Conservation (phyloP, 768 basidiomycete species). For the Suillus hirtellus region DNA sequence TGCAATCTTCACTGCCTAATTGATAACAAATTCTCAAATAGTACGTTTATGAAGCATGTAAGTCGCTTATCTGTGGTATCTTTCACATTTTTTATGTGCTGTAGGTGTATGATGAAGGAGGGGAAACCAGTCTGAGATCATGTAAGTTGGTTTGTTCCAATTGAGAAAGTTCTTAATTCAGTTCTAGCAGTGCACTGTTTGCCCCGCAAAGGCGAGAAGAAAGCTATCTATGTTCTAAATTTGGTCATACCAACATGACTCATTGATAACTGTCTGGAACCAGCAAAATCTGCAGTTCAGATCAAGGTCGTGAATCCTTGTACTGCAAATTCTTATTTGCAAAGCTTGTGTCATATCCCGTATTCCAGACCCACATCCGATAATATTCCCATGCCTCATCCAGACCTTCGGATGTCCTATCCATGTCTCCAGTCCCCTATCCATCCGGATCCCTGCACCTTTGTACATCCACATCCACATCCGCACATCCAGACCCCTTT, state of each 20-base stretch:
- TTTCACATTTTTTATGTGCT: slow-evolving; percentile 9
- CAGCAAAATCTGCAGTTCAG: too few relatives aligned
- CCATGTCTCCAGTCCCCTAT: too few relatives aligned
- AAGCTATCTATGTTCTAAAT: slow-evolving; percentile 83
- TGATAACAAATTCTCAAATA: slow-evolving; percentile 62
- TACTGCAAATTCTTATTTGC: too few relatives aligned
- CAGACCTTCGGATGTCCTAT: too few relatives aligned
- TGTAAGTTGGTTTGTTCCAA: slow-evolving; percentile 16
- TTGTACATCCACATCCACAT: too few relatives aligned
- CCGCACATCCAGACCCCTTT: too few relatives aligned
- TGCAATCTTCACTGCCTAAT: slow-evolving; percentile 72
- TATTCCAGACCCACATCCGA: too few relatives aligned
- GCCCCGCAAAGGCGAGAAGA: slow-evolving; percentile 76
- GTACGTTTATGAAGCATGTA: slow-evolving; percentile 77
- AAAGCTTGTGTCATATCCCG: too few relatives aligned
- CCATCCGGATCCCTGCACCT: too few relatives aligned
- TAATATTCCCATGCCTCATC: too few relatives aligned
- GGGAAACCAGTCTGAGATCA: slow-evolving; percentile 40
- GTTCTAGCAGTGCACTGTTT: slow-evolving; percentile 60
- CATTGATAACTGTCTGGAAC: too few relatives aligned
- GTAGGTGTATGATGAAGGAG: slow-evolving; percentile 73
- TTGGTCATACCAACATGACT: slow-evolving; percentile 62
- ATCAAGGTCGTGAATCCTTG: too few relatives aligned
- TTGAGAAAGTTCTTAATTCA: slow-evolving; percentile 17
- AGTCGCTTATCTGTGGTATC: slow-evolving; percentile 18